Evolutionary conservation across 192 early-diverging fungal species (phyloP).

Genomic region (Podila epigama): DNA sequence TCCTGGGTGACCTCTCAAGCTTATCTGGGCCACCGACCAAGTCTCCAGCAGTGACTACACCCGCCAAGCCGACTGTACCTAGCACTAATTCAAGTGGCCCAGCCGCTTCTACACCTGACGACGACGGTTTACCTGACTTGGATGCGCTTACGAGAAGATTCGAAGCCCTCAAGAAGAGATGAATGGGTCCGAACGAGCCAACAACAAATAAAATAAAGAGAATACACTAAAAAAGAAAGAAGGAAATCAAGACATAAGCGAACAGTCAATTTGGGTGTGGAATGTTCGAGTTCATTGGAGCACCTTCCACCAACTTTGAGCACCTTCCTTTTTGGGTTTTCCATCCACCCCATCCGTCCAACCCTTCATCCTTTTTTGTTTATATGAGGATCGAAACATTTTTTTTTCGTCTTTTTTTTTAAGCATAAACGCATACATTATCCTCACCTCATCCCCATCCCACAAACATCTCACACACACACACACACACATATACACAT

Average conservation of each 20-base stretch:
- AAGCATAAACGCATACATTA: neutral
- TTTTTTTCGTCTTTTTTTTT: neutral
- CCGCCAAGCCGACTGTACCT: conserved; percentile 4
- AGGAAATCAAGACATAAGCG: neutral
- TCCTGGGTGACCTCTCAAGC: conserved; percentile 12
- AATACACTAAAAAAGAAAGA: neutral
- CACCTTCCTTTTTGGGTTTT: neutral
- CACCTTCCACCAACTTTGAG: neutral
- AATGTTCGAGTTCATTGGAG: neutral
- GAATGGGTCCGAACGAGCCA: neutral
- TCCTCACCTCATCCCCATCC: neutral
- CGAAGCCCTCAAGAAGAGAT: conserved; percentile 69
- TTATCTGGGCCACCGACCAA: conserved; percentile 25
- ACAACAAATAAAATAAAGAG: neutral
- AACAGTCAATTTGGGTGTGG: neutral
- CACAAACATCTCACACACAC: neutral
- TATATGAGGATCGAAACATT: neutral
- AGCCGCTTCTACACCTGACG: neutral
- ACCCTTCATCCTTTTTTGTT: no score
- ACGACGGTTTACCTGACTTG: conserved; percentile 65
- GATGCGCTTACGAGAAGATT: conserved; percentile 80
- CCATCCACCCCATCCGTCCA: neutral
- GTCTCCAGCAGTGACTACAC: neutral
- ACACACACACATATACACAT: neutral
- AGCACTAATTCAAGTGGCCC: conserved; percentile 15